These are phyloP conservation scores for Tieghemostelium lacteum DNA, from an alignment of 78 protist genomes.

Conservation along the genomic window DNA sequence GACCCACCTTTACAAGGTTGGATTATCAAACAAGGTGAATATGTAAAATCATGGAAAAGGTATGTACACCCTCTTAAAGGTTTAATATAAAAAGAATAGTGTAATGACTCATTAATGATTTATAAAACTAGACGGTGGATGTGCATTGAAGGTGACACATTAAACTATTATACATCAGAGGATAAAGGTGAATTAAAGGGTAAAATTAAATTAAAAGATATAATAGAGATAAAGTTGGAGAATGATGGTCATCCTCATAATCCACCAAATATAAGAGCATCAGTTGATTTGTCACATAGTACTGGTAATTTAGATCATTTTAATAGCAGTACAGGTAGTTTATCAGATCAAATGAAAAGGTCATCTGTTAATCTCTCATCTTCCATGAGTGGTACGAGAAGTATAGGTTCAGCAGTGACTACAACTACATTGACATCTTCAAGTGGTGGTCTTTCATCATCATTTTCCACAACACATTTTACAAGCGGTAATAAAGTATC, in stretches of 20 bases:
- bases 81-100: neutral
- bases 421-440: neutral
- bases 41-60: conserved; percentile 62
- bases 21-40: conserved; percentile 17
- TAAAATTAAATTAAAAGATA: conserved; percentile 10
- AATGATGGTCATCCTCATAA: neutral
- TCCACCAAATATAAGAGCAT: neutral
- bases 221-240: conserved; percentile 6
- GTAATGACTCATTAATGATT: neutral
- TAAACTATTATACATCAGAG: conserved; percentile 25
- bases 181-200: conserved; percentile 24
- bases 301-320: neutral
- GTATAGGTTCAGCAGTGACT: neutral
- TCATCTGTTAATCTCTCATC: no score
- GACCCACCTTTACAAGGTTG: conserved; percentile 45
- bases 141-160: conserved; percentile 24
- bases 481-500: neutral
- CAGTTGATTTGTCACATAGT: neutral
- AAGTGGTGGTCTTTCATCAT: neutral
- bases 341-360: neutral
- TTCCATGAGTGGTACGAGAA: no score
- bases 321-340: neutral
- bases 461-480: neutral
- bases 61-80: neutral
- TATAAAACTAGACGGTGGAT: conserved; percentile 26